Base-by-base conservation (phyloP, 1,284 basidiomycete species). In the Melampsora abietis-canadensis region DNA sequence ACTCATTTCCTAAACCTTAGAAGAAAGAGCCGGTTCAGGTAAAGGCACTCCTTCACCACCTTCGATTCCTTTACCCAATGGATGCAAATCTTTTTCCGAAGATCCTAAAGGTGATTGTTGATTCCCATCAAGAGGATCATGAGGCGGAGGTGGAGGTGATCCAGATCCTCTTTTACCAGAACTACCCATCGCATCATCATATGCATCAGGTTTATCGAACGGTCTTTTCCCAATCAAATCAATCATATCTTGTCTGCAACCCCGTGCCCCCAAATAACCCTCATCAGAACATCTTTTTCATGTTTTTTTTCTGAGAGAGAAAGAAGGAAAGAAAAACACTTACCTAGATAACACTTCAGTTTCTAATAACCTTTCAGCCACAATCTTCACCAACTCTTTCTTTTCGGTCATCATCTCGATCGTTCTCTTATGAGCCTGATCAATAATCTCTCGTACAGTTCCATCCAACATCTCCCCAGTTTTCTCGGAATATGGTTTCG, bases 401-500 rank as follows among this genome's bases (percentile, higher is more conserved):
- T 96, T 91, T 78, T 90, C 86, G 1, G 86, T 91, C 74, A 98
- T 84, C 14, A 98, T 85, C 64, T 90, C 86, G 24, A 87, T 90
- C 57, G 94, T 98, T 68, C 94, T 87, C 77, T 87, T 84, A 82
- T 98, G 93, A 0, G 93, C 93, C 76, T 87, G 86, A 85, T 87
- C 87, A 78, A 98, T 92, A 92, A 98, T 94, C 85, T 92, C 94
- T 81, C 93, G 89, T 19, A 98, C 94, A 76, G 83, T 92, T 30
- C 84, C 83, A 81, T 98, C 95, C 19, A 98, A 84, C 85, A 93
- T 90, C 84, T 98, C 91, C 1, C 91, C 92, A 0, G 95, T 99
- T 82, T 91, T 91, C 86, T 99, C 95, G 78, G 91, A 94, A 86
- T 97, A 98, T 0, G 95, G 95, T 83, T 98, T 98, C 78, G 92